These are phyloP conservation scores for Breviolum minutum DNA, from an alignment of 73 alveolate genomes.

Conservation along the genomic window DNA sequence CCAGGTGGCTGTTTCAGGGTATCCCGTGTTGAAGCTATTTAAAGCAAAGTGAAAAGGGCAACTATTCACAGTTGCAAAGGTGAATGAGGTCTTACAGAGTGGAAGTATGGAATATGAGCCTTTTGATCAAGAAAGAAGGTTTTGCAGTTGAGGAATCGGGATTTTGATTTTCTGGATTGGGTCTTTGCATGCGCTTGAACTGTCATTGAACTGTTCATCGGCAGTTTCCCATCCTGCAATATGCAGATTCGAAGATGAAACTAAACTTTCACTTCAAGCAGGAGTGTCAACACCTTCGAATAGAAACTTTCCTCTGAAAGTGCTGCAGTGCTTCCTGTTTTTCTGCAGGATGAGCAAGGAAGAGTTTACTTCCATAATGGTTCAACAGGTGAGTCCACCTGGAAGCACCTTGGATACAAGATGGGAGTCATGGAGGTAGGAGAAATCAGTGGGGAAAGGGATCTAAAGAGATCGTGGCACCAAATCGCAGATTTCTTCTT, in stretches of 20 bases:
- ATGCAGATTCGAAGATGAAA: too few relatives aligned
- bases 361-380: constrained; percentile 84
- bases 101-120: too few relatives aligned
- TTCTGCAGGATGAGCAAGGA: constrained; percentile 70
- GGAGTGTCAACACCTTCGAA: too few relatives aligned
- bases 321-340: neutral
- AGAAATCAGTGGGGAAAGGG: neutral
- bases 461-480: neutral
- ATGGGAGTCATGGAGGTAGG: too few relatives aligned
- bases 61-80: too few relatives aligned
- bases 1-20: neutral
- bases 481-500: neutral
- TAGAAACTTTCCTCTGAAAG: too few relatives aligned
- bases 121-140: too few relatives aligned
- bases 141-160: neutral
- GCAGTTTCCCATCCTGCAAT: neutral
- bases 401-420: constrained; percentile 48
- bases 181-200: neutral
- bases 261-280: too few relatives aligned
- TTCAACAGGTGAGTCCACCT: constrained; percentile 69
- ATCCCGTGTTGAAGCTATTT: too few relatives aligned
- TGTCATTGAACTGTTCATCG: neutral
- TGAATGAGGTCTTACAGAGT: too few relatives aligned
- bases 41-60: too few relatives aligned
- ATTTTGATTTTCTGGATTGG: too few relatives aligned